Percentiles rank a stretch among this genome's conserved stretches.
These are phyloP conservation scores for Sinapis alba DNA, from an alignment of 441 rosid genomes.

Conservation along the genomic window DNA sequence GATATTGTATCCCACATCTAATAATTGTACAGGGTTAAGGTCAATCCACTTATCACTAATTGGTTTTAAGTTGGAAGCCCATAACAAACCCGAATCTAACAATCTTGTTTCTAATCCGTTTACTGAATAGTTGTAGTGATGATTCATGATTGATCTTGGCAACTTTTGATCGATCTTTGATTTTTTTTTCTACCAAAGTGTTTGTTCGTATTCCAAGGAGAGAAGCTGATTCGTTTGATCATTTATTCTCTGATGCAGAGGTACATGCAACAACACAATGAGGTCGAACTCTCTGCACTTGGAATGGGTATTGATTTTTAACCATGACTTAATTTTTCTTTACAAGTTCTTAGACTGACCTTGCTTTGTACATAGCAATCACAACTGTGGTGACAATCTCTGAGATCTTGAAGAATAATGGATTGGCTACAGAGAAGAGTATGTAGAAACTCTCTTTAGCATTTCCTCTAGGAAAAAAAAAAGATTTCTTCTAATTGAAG, in stretches of 20 bases:
- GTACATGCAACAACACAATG: conserved; percentile 88
- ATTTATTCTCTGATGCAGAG: conserved; percentile 45
- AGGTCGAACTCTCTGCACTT: conserved; percentile 92
- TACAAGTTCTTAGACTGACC: not conserved
- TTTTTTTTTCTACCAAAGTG: not conserved
- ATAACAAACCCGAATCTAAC: too few species aligned
- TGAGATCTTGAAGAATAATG: conserved; percentile 92
- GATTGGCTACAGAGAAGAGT: conserved; percentile 91
- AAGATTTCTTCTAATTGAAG: not conserved
- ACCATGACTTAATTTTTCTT: not conserved
- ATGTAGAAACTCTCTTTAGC: conserved; percentile 27
- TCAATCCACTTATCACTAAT: too few species aligned
- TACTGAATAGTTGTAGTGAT: not conserved
- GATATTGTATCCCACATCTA: too few species aligned
- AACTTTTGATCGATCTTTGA: not conserved
- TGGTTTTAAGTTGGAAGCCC: too few species aligned
- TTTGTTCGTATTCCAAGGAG: conserved; percentile 5
- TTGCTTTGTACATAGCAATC: conserved; percentile 54
- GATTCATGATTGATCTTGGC: not conserved
- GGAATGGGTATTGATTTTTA: conserved; percentile 75
- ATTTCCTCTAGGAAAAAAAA: not conserved
- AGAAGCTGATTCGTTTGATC: conserved; percentile 7
- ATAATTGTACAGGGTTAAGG: too few species aligned
- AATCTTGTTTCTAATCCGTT: not conserved
- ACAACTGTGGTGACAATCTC: conserved; percentile 90